phyloP scores from a whole-genome alignment of 495 filamentous ascomycete genomes.

The Astrothelium subdiscretum region DNA sequence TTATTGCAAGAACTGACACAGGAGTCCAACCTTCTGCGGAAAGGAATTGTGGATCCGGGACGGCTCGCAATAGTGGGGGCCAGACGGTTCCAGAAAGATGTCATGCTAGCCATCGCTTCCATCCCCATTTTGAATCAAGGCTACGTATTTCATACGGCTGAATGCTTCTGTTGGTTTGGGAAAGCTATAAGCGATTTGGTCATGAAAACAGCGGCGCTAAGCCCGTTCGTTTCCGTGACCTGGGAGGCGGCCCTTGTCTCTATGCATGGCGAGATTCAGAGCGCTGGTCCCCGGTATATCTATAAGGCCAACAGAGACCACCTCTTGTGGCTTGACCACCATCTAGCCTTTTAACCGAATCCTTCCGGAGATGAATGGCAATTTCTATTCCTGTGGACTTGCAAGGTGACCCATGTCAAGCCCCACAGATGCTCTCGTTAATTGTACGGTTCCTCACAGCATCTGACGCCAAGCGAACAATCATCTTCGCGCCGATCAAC shows the following conservation, averaged over 20 bases:
- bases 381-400: not conserved
- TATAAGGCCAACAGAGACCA: not conserved
- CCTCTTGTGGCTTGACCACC: not conserved
- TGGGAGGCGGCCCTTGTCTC: not conserved
- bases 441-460: not conserved
- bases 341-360: not conserved
- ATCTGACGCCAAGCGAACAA: not conserved
- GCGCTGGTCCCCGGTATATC: not conserved
- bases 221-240: not conserved
- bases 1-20: not conserved
- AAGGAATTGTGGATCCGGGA: slow-evolving; percentile 1
- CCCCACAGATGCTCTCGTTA: not conserved
- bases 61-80: not conserved
- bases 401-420: not conserved
- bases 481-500: not conserved
- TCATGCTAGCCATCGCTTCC: too few species aligned
- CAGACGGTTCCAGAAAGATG: not conserved
- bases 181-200: not conserved
- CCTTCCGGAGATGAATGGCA: not conserved
- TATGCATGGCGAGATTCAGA: not conserved
- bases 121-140: not conserved
- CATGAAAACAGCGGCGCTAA: not conserved
- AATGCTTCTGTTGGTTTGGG: not conserved
- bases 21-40: not conserved
- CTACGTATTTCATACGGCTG: not conserved